These are phyloP conservation scores for Neurospora terricola DNA, from an alignment of 495 filamentous ascomycete species.

Conservation along the genomic window DNA sequence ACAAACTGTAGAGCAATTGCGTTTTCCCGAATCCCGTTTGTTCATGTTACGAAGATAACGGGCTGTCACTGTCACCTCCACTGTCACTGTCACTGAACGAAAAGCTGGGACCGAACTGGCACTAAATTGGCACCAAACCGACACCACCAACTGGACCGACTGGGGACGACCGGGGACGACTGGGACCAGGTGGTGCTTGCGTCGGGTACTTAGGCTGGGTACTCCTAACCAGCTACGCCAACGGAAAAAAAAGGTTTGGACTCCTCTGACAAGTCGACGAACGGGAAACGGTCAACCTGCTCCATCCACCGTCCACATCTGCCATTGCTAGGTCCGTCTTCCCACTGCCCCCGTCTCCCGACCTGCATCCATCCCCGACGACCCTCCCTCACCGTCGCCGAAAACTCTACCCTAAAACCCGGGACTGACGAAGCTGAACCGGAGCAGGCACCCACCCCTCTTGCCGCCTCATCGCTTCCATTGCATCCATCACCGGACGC, in stretches of 20 bases:
- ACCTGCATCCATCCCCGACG: neutral
- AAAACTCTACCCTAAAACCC: neutral
- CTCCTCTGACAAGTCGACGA: neutral
- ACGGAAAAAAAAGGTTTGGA: conserved; percentile 4
- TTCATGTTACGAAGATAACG: neutral
- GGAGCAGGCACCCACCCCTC: neutral
- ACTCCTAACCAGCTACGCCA: conserved; percentile 2
- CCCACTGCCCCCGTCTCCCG: neutral
- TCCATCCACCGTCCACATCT: neutral
- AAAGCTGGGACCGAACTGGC: neutral
- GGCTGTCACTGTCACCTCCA: neutral
- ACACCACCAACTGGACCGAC: neutral
- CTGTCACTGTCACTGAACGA: neutral
- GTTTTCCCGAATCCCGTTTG: neutral
- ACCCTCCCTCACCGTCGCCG: neutral
- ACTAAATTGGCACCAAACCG: neutral
- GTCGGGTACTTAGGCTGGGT: conserved; percentile 2
- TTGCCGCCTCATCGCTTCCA: neutral
- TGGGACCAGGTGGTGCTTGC: conserved; percentile 2
- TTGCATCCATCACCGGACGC: neutral
- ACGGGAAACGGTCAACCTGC: neutral
- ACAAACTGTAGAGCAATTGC: neutral
- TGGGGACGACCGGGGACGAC: neutral
- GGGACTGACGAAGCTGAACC: neutral
- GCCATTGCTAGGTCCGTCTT: neutral